phyloP scores from a whole-genome alignment of 1,284 basidiomycete species.

The Cerrena zonata region DNA sequence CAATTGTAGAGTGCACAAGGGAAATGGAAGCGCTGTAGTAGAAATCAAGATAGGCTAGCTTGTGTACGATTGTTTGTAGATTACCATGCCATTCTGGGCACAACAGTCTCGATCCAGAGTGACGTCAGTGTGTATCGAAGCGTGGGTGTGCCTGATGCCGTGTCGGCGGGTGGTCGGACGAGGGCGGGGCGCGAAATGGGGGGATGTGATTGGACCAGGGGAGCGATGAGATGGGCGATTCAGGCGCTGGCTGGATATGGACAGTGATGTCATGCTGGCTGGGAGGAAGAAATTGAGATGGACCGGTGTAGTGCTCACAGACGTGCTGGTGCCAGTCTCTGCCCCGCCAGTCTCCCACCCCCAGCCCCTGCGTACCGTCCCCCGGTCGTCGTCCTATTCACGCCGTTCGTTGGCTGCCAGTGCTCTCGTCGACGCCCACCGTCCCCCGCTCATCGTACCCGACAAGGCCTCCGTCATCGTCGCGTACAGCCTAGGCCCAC shows the following conservation, averaged over 20 bases:
- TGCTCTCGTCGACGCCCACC: not conserved
- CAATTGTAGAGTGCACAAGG: conserved; percentile 37
- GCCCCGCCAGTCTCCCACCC: not conserved
- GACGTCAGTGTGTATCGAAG: not conserved
- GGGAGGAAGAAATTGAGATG: not conserved
- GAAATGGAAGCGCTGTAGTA: too few species aligned
- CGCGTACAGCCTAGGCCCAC: conserved; percentile 1
- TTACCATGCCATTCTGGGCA: not conserved
- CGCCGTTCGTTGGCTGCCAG: conserved; percentile 5
- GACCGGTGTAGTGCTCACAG: not conserved
- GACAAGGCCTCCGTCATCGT: conserved; percentile 8
- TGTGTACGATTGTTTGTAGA: conserved; percentile 1
- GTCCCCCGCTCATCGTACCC: conserved; percentile 10
- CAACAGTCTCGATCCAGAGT: not conserved
- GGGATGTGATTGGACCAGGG: not conserved
- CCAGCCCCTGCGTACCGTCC: not conserved
- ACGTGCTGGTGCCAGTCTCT: not conserved
- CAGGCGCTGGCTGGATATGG: not conserved
- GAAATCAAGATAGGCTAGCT: conserved; percentile 5
- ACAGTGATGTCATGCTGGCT: conserved; percentile 1
- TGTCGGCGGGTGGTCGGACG: not conserved
- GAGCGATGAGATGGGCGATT: not conserved
- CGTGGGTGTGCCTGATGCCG: not conserved
- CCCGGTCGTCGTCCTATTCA: not conserved
- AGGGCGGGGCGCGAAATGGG: not conserved